Evolutionary conservation across 2,329 filamentous ascomycete species (phyloP).

Genomic region (Dichotomopilus funicola): DNA sequence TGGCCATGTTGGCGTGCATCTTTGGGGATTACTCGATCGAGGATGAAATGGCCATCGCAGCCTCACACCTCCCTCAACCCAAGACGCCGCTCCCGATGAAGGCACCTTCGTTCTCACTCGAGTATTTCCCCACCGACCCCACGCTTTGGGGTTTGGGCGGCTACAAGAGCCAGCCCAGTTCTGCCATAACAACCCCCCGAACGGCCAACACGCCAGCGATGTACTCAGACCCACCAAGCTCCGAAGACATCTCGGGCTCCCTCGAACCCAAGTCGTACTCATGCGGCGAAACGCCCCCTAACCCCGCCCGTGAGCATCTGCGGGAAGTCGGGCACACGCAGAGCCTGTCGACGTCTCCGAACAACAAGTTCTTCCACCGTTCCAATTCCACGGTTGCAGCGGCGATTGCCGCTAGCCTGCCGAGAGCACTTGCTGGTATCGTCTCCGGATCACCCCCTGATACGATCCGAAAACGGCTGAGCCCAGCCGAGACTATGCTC

Average conservation of each 20-base stretch:
- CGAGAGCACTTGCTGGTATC: conserved; percentile 37
- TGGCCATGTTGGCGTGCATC: conserved; percentile 65
- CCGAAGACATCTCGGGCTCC: conserved; percentile 47
- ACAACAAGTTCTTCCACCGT: conserved; percentile 46
- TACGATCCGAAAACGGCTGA: conserved; percentile 45
- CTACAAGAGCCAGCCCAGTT: conserved; percentile 47
- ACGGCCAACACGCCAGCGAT: conserved; percentile 50
- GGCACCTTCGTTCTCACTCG: conserved; percentile 58
- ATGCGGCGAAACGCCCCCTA: conserved; percentile 55
- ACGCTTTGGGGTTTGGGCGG: conserved; percentile 45
- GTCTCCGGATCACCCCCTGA: conserved; percentile 38
- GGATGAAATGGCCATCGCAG: conserved; percentile 51
- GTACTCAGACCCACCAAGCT: conserved; percentile 50
- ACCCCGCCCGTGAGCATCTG: conserved; percentile 37
- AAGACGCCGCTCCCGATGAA: conserved; percentile 60
- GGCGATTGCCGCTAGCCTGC: conserved; percentile 49
- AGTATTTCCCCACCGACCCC: conserved; percentile 57
- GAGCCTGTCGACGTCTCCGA: conserved; percentile 54
- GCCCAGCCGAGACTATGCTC: conserved; percentile 55
- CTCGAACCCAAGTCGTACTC: conserved; percentile 53
- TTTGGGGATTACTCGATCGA: conserved; percentile 56
- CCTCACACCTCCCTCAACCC: conserved; percentile 49
- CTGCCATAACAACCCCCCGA: conserved; percentile 50
- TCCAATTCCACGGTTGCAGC: conserved; percentile 51
- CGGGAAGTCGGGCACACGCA: conserved; percentile 43